Conservation (phyloP, 2,329 filamentous ascomycete species). For the Graphilbum fragrans region DNA sequence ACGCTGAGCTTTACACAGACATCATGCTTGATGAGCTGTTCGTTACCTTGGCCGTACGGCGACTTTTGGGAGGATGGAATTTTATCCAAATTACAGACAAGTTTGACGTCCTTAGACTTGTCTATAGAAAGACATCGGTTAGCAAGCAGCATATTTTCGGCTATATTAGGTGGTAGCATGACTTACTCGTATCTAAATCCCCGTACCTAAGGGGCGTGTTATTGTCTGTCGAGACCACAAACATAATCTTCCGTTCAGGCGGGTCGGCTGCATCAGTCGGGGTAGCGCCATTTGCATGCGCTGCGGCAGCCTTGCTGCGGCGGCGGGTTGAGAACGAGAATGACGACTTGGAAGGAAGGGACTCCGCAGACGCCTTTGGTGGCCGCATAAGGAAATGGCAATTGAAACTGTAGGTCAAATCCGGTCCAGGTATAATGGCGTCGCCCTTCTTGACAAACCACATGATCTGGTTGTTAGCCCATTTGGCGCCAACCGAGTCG, state of each 20-base stretch:
- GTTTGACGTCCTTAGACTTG: no score
- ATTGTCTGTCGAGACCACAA: constrained; percentile 10
- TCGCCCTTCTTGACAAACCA: constrained; percentile 14
- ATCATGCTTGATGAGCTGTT: no score
- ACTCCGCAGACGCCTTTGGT: no score
- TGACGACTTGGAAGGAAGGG: not conserved
- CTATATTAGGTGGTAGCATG: no score
- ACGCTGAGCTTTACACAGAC: no score
- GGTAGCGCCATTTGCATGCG: no score
- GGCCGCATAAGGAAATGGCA: constrained; percentile 12
- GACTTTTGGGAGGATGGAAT: no score
- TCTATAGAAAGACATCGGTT: no score
- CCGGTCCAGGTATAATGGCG: constrained; percentile 12
- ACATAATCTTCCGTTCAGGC: constrained; percentile 13
- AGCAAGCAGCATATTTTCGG: no score
- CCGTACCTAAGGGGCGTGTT: constrained; percentile 9
- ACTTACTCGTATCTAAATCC: constrained; percentile 8
- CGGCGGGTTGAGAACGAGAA: constrained; percentile 2
- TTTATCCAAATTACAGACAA: no score
- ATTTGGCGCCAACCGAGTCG: constrained; percentile 11
- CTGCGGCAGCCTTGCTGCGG: not conserved
- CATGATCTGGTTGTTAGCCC: constrained; percentile 14
- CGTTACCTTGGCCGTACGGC: no score
- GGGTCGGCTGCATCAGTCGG: no score
- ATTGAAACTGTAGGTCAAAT: constrained; percentile 8